A percentile compares a stretch with the other conserved stretches of the same genome.
Conservation (phyloP, 2,329 filamentous ascomycete species). For the Ascochyta clinopodiicola region DNA sequence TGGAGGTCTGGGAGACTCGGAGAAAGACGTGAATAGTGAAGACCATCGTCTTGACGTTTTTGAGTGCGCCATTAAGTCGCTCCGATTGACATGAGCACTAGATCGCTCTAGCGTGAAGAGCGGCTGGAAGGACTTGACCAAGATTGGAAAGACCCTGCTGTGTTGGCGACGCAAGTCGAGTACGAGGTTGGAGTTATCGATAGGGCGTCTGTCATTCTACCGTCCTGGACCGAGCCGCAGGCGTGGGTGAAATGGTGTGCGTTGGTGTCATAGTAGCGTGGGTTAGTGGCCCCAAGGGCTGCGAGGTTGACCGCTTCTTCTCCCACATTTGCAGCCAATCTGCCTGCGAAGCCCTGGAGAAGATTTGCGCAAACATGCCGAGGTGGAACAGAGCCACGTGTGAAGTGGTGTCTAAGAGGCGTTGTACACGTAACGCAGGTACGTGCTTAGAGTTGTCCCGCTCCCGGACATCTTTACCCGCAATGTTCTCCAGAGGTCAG, state of each 20-base stretch:
- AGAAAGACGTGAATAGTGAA: background rate
- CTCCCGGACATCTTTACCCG: background rate
- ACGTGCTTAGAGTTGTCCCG: background rate
- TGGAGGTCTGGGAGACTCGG: background rate
- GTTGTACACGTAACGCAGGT: slow-evolving; percentile 7
- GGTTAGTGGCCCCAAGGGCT: slow-evolving; percentile 7
- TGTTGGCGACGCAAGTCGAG: slow-evolving; percentile 13
- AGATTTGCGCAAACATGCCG: slow-evolving; percentile 2
- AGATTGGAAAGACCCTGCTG: slow-evolving; percentile 13
- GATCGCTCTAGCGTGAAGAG: background rate
- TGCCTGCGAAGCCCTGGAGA: background rate
- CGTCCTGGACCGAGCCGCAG: slow-evolving; percentile 18
- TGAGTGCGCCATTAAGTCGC: slow-evolving; percentile 4
- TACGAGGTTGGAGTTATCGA: slow-evolving; percentile 8
- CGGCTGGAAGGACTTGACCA: slow-evolving; percentile 2
- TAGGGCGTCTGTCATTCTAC: slow-evolving; percentile 7
- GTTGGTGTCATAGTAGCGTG: slow-evolving; percentile 6
- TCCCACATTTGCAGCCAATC: background rate
- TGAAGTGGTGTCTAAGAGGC: background rate
- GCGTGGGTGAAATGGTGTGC: slow-evolving; percentile 1
- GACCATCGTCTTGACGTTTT: background rate
- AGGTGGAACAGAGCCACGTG: slow-evolving; percentile 11
- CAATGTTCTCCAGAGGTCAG: background rate
- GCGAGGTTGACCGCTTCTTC: slow-evolving; percentile 13
- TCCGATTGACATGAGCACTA: slow-evolving; percentile 5